Evolutionary conservation across 257 asterid species (phyloP), one percentile per base, ranked within the genome.

Genomic region (Datura wrightii): DNA sequence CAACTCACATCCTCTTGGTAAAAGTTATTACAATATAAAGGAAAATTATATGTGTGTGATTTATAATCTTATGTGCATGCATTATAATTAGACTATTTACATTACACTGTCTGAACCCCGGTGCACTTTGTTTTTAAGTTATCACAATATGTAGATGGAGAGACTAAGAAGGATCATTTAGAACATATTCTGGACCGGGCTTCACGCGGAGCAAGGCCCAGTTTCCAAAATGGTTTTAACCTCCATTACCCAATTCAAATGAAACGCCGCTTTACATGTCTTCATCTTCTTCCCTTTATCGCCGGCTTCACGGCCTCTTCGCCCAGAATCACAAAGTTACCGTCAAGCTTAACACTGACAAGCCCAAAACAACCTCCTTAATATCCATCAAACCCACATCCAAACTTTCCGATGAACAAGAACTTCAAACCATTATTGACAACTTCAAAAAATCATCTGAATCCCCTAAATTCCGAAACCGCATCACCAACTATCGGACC

Each of bases 381-480:
- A 8, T 44, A 69, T 13, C 84, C 83, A 9, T 84, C 56, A 44
- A n/a, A 10, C n/a, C 37, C 39, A 72, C n/a, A 46, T 3, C 58
- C 5, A 44, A 72, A 44, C 58, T 72, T 10, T 9, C 39, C 36
- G 56, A 44, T 82, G 19, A 87, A 55, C 71, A 60, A 24, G 10
- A 6, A 11, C 71, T 58, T 10, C 89, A 56, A 19, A 42, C 5
- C 5, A 58, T 88, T 36, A 84, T 86, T 80, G 11, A 88, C 6
- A 52, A 60, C 39, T 88, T 88, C 87, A 88, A 90, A 86, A 83
- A 78, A 79, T 81, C 83, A 14, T 87, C 88, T 7, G 58, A 46
- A 42, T 59, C 46, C 39, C 37, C 63, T 59, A 44, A 74, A 55
- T 89, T 89, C 83, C 90, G 93, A 71, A 39, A 60, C 54, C 24